Evolutionary conservation across 805 yeast species (phyloP), one percentile per base, ranked within the genome.

Genomic region (Suhomyces sp.): DNA sequence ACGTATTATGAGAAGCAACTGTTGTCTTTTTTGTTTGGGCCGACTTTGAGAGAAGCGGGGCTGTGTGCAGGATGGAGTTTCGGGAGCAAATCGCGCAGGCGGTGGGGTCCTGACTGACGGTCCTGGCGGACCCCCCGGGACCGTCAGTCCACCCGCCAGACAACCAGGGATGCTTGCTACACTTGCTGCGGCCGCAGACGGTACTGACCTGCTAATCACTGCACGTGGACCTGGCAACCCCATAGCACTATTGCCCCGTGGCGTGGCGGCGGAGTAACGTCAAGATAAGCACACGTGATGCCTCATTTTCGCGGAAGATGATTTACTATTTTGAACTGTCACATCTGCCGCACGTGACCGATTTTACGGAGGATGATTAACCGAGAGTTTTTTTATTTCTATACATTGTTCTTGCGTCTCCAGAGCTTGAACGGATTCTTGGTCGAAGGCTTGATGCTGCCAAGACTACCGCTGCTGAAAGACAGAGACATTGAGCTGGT

Each of bases 341-440:
- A 27, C 27, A 27, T 27, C 4, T 29, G n/a, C 3, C n/a, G 6
- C 33, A 36, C 41, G 41, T 36, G 41, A 36, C 41, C 10, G 10
- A 15, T 3, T 4, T 36, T 29, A 12, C 36, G 36, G 36, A 33
- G 6, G 17, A 2, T 33, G 15, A 6, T n/a, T n/a, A 3, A 33
- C 36, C 36, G 36, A 33, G 31, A 33, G 24, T 19, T 19, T 9
- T 7, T 8, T 9, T 29, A 29, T 29, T 38, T 19, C 36, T 33
- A 38, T 19, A 23, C 15, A 22, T 24, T 44, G 24, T 49, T 29
- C 54, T 64, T 66, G 50, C 66, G 64, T 46, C 73, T 64, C 79
- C 79, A 74, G 57, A 68, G 66, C 60, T 69, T 74, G 56, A 75
- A 72, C 26, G 76, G 74, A 54, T 72, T 74, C 57, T 70, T 73